Base-by-base conservation (phyloP, 768 basidiomycete species). In the Coprinopsis strossmayeri region DNA sequence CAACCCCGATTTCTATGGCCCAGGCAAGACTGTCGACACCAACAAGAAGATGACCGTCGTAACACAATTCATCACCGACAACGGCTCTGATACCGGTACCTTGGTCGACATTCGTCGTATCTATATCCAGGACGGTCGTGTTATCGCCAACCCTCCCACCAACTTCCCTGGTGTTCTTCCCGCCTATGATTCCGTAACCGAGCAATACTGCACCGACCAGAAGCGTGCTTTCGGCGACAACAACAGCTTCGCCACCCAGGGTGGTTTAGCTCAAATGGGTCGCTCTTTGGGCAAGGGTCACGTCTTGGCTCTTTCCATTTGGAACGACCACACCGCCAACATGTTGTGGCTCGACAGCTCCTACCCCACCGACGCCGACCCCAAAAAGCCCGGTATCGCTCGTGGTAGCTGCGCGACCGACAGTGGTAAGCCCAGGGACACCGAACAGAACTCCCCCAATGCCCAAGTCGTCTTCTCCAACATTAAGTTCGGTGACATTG, bases 281-380 rank as follows among this genome's bases (percentile, higher is more conserved):
- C 47, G 54, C 39, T 57, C 74, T 11, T 56, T 73, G 53, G 59
- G 53, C 39, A 58, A 61, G 27, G 74, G 74, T 27, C 70, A 74
- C 67, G 76, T 76, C 30, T 64, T 78, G 51, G 74, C 73, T 44
- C 61, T 79, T 57, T 66, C 63, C 38, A 50, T 79, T 52, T 77
- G 78, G 78, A 77, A 78, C 59, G 77, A 79, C 65, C 68, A 79
- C 57, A 66, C 64, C 24, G 76, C 63, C 50, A 65, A 70, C 63
- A 79, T 80, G 78, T 69, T 77, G 55, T 80, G 78, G 71, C 74
- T 79, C 61, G 76, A 79, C 68, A 63, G 64, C 57, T 64, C 63
- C 67, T 77, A 73, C 68, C 78, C 71, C 41, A 55, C 56, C 35
- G 57, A 55, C 48, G 54, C 52, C 15, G 59, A 58, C 57, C 56